Conservation (phyloP, 2,329 filamentous ascomycete species). For the Apiospora hydei region DNA sequence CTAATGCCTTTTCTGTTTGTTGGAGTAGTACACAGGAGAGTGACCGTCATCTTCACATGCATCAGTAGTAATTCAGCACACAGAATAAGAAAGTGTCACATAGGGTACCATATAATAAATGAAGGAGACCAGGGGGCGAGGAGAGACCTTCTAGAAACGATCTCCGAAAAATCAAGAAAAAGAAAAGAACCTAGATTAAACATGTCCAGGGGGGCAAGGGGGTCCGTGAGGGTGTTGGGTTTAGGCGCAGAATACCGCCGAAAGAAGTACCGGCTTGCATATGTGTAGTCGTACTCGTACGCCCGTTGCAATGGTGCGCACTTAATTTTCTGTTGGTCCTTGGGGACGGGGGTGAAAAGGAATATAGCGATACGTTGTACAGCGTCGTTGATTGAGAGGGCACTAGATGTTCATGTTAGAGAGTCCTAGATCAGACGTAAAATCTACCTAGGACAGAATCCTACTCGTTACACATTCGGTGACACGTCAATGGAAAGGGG, state of each 20-base stretch:
- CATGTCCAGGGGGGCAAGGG: not conserved
- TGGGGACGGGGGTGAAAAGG: not conserved
- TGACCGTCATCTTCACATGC: not conserved
- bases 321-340: not conserved
- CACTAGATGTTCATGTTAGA: not conserved
- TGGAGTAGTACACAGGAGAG: not conserved
- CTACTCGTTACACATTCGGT: not conserved
- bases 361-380: not conserved
- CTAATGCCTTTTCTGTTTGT: not conserved
- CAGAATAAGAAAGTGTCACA: not conserved
- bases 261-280: conserved; percentile 17
- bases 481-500: not conserved
- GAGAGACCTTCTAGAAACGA: conserved; percentile 1
- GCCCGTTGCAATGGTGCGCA: not conserved
- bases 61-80: not conserved
- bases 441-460: not conserved
- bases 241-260: not conserved
- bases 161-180: not conserved
- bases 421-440: not conserved
- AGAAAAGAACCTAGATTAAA: not conserved
- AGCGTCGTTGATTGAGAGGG: not conserved
- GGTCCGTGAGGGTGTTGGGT: not conserved
- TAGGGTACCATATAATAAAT: not conserved
- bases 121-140: not conserved
- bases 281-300: conserved; percentile 14